Conservation (phyloP, 768 basidiomycete genomes). For the Agaricus blazei region DNA sequence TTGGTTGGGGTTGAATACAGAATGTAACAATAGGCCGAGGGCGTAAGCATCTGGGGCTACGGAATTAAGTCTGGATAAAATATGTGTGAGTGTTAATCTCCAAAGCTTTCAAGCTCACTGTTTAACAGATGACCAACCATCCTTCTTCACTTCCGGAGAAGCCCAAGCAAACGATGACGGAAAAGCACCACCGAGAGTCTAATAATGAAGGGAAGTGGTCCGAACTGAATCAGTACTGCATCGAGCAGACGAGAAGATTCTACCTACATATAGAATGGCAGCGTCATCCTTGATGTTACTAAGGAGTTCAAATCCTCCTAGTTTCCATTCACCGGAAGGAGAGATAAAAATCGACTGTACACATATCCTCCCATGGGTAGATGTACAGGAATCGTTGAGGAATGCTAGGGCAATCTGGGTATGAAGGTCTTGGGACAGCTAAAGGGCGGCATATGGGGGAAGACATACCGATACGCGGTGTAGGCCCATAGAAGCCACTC, state of each 20-base stretch:
- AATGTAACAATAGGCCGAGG: conserved; percentile 80
- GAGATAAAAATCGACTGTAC: conserved; percentile 84
- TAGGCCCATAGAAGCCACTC: conserved; percentile 92
- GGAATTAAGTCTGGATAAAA: conserved; percentile 36
- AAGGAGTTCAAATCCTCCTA: conserved; percentile 91
- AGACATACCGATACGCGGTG: conserved; percentile 78
- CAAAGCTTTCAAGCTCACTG: conserved; percentile 44
- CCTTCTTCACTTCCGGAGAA: conserved; percentile 85
- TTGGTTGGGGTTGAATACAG: conserved; percentile 82
- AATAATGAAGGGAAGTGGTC: conserved; percentile 2
- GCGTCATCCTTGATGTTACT: conserved; percentile 78
- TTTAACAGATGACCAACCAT: conserved; percentile 79
- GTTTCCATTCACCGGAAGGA: conserved; percentile 92
- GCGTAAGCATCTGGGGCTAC: conserved; percentile 82
- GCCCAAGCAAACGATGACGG: conserved; percentile 54
- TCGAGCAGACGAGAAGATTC: conserved; percentile 4
- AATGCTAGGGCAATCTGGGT: conserved; percentile 82
- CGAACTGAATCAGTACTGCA: neutral
- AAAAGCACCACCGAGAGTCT: conserved; percentile 68
- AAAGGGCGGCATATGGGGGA: neutral
- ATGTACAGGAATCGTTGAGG: conserved; percentile 76
- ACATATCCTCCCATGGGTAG: conserved; percentile 79
- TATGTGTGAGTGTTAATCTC: neutral
- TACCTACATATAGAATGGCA: conserved; percentile 74
- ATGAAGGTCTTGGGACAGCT: conserved; percentile 6